These are phyloP conservation scores for Quercus rubra DNA, from an alignment of 306 rosid species.

Conservation along the genomic window DNA sequence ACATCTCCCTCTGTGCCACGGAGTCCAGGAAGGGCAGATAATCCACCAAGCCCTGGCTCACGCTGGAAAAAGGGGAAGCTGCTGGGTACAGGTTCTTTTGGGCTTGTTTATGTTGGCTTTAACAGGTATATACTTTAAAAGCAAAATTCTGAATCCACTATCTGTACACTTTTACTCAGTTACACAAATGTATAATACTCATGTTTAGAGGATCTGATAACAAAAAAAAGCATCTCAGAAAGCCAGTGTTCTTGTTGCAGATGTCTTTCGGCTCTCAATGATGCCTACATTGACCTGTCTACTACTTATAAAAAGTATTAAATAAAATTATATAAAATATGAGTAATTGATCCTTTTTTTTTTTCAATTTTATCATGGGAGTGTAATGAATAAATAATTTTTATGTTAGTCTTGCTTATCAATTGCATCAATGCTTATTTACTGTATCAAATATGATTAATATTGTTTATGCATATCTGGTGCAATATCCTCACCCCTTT, in stretches of 20 bases:
- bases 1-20: constrained; percentile 97
- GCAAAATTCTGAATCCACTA: constrained; percentile 9
- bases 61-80: constrained; percentile 98
- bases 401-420: not conserved
- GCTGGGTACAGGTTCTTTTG: constrained; percentile 95
- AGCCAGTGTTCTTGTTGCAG: not conserved
- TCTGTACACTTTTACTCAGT: not conserved
- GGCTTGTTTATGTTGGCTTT: constrained; percentile 95
- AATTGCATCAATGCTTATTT: not conserved
- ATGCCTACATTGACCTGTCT: not conserved
- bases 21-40: constrained; percentile 97
- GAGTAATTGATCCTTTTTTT: not conserved
- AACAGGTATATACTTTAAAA: constrained; percentile 53
- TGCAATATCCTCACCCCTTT: not conserved
- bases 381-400: not conserved
- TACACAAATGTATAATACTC: not conserved
- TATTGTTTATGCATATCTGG: not conserved
- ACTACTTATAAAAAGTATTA: not conserved
- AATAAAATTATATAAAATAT: not conserved
- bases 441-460: not conserved
- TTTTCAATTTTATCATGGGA: not conserved
- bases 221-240: not conserved
- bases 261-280: not conserved
- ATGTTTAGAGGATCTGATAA: not conserved
- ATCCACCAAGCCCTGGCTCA: constrained; percentile 78